Conservation (phyloP, 2,329 filamentous ascomycete species). For the Incumbomyces delicatus region DNA sequence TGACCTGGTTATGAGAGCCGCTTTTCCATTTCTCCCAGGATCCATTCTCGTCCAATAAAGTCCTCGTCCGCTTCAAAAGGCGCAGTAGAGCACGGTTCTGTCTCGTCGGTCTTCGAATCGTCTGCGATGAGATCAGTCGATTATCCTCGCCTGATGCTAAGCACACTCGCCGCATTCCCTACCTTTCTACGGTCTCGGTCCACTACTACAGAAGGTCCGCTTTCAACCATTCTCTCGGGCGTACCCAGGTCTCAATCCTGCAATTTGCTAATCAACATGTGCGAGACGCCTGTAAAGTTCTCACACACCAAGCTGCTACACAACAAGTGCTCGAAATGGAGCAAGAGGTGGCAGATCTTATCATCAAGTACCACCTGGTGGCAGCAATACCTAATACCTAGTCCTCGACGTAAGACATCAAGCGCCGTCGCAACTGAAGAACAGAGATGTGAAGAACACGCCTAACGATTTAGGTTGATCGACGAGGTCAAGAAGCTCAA, state of each 20-base stretch:
- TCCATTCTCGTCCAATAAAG: too few species aligned
- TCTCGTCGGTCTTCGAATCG: too few species aligned
- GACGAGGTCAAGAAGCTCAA: slow-evolving; percentile 5
- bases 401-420: slow-evolving; percentile 4
- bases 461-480: slow-evolving; percentile 2
- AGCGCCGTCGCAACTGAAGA: slow-evolving; percentile 2
- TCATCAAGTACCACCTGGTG: slow-evolving; percentile 5
- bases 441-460: slow-evolving; percentile 5
- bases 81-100: too few species aligned
- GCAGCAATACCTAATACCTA: slow-evolving; percentile 4
- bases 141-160: too few species aligned
- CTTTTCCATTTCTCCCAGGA: too few species aligned
- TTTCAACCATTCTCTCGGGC: too few species aligned
- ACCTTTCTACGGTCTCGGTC: too few species aligned
- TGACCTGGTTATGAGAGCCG: too few species aligned
- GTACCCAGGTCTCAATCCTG: slow-evolving; percentile 4
- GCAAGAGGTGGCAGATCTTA: slow-evolving; percentile 1
- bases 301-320: slow-evolving; percentile 3
- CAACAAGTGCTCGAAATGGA: slow-evolving; percentile 8
- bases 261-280: slow-evolving; percentile 4
- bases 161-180: too few species aligned
- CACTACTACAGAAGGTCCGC: too few species aligned
- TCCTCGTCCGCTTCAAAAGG: too few species aligned
- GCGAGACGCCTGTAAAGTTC: slow-evolving; percentile 2
- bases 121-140: too few species aligned